These are phyloP conservation scores for Glebionis coronaria DNA, from an alignment of 129 eudicot genomes.

Conservation along the genomic window DNA sequence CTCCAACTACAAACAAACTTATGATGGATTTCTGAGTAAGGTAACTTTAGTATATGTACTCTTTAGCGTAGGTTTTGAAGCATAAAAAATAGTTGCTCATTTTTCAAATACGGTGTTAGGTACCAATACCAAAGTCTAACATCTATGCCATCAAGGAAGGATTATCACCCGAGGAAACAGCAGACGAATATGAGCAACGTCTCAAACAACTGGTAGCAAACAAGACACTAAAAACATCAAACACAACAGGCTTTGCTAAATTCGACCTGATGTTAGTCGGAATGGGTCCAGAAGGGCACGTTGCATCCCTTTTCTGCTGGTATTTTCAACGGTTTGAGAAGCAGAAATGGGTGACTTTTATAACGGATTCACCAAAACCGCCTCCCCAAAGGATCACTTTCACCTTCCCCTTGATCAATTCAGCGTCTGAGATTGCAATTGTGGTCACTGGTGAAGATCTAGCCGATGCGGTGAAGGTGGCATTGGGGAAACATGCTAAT, in stretches of 20 bases:
- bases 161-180: constrained; percentile 51
- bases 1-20: too few species aligned
- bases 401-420: constrained; percentile 76
- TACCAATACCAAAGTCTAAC: constrained; percentile 49
- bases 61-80: too few species aligned
- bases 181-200: constrained; percentile 55
- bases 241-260: constrained; percentile 44
- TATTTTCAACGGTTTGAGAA: constrained; percentile 48
- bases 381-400: constrained; percentile 71
- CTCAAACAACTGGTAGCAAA: constrained; percentile 41
- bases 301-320: constrained; percentile 62
- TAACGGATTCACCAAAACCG: constrained; percentile 71
- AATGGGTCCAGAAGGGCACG: constrained; percentile 83
- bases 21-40: too few species aligned
- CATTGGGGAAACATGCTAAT: constrained; percentile 29
- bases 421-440: constrained; percentile 57
- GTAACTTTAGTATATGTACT: too few species aligned
- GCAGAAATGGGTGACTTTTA: constrained; percentile 65
- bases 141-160: constrained; percentile 54
- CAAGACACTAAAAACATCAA: constrained; percentile 33
- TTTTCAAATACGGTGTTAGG: constrained; percentile 25
- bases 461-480: constrained; percentile 47
- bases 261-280: constrained; percentile 67
- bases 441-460: constrained; percentile 56
- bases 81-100: not conserved